phyloP scores from a whole-genome alignment of 2,329 filamentous ascomycete species.

The Fusarium stilboides region DNA sequence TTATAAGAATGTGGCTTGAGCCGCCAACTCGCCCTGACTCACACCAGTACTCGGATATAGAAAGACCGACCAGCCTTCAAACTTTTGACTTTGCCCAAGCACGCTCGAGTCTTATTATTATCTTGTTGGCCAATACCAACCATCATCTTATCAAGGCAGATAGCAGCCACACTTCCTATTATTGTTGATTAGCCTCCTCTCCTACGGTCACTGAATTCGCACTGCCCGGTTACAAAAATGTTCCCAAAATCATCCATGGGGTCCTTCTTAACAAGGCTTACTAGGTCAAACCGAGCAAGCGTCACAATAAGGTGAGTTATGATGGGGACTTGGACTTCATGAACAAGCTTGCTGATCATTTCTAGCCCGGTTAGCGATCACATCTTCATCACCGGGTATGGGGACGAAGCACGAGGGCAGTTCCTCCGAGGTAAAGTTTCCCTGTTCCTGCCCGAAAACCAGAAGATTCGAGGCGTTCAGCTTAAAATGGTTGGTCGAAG shows the following conservation, averaged over 20 bases:
- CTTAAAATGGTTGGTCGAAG: slow-evolving; percentile 13
- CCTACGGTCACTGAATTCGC: not conserved
- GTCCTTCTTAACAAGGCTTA: not conserved
- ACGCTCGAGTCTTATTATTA: no score
- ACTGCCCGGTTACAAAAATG: not conserved
- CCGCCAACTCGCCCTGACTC: no score
- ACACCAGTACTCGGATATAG: no score
- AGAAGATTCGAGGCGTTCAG: not conserved
- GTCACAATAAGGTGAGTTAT: not conserved
- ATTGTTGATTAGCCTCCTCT: not conserved
- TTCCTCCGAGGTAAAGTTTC: slow-evolving; percentile 5
- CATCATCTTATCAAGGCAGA: not conserved
- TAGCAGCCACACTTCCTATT: not conserved
- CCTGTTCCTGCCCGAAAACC: not conserved
- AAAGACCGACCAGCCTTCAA: no score
- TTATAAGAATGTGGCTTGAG: no score
- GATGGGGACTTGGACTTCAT: fast-evolving
- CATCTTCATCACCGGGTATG: slow-evolving; percentile 4
- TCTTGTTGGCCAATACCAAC: no score
- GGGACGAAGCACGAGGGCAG: slow-evolving; percentile 3
- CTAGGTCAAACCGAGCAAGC: fast-evolving
- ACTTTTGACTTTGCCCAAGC: no score
- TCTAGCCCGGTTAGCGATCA: slow-evolving; percentile 2
- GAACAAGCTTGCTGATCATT: fast-evolving
- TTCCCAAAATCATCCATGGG: not conserved